phyloP scores from a whole-genome alignment of 2,329 filamentous ascomycete species.

The Hymenoscyphus salicellus region DNA sequence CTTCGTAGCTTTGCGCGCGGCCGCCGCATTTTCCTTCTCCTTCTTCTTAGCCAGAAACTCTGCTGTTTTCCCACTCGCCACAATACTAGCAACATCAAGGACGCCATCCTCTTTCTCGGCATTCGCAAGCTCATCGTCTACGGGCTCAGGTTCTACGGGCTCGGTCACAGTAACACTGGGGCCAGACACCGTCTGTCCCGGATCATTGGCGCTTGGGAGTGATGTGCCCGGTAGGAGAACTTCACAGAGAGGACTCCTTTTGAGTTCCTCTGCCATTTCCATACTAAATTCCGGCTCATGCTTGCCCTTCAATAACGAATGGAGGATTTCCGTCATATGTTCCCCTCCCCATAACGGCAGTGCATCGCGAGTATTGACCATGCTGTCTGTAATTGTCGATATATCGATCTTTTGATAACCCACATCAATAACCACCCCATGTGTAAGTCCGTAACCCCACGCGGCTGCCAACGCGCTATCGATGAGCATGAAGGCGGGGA shows the following conservation, averaged over 20 bases:
- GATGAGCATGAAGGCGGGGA: constrained; percentile 85
- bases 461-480: constrained; percentile 84
- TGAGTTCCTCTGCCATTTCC: constrained; percentile 69
- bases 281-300: constrained; percentile 48
- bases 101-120: constrained; percentile 65
- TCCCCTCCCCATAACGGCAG: constrained; percentile 74
- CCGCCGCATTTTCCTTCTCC: constrained; percentile 67
- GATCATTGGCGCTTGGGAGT: constrained; percentile 47
- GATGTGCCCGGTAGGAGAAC: constrained; percentile 56
- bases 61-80: constrained; percentile 75
- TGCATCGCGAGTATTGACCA: constrained; percentile 63
- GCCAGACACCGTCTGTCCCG: constrained; percentile 35
- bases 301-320: constrained; percentile 61
- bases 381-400: constrained; percentile 82
- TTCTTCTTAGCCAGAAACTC: constrained; percentile 81
- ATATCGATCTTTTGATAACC: constrained; percentile 91
- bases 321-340: constrained; percentile 73
- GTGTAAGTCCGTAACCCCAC: constrained; percentile 73
- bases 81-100: constrained; percentile 79
- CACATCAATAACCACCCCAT: constrained; percentile 84
- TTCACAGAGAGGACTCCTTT: constrained; percentile 64
- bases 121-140: constrained; percentile 37
- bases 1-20: constrained; percentile 58
- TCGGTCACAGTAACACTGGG: constrained; percentile 35
- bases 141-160: constrained; percentile 26